Base-by-base conservation (phyloP, 148 eudicot species). In the Chenopodium formosanum region DNA sequence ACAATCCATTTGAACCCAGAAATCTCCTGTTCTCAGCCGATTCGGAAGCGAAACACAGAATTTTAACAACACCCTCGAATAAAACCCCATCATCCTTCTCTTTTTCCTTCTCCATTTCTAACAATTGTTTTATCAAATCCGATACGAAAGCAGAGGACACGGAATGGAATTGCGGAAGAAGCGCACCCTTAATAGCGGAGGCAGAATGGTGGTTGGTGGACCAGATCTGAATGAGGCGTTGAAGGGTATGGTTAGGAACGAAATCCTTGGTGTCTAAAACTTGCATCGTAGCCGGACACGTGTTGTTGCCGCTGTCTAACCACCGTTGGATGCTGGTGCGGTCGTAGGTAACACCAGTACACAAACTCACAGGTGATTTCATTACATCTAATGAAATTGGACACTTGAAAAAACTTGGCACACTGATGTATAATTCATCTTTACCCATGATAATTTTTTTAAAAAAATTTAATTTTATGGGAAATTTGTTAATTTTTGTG, bases 271-370 rank as follows among this genome's bases (percentile, higher is more conserved):
- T 58, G 0, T 76, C 75, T 40, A 93, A 89, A 13, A 89, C 83
- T 73, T 93, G 97, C 97, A 93, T 93, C 72, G 97, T 93, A 76
- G 97, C 97, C 44, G 97, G 97, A 75, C 97, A 93, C 11, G 93
- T 91, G 88, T 91, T 88, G 82, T 93, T 84, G 37, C 97, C 97
- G 72, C 77, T n/a, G 71, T 91, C 94, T 5, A 93, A 81, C 97
- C 97, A 93, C 47, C 90, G 90, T 70, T 93, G 92, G 88, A 93
- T 93, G 86, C 86, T 85, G 65, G 86, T 17, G 4, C 94, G 92
- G 82, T 93, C 97, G 88, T 93, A 93, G 62, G 97, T 91, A 7
- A 93, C 92, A 2, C 97, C 97, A 50, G 97, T 93, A 80, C 85
- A 93, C 31, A 93, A 84, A 47, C 93, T 93, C 60, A 93, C 97